Conservation (phyloP, 768 basidiomycete species). For the Podaxis sp. region DNA sequence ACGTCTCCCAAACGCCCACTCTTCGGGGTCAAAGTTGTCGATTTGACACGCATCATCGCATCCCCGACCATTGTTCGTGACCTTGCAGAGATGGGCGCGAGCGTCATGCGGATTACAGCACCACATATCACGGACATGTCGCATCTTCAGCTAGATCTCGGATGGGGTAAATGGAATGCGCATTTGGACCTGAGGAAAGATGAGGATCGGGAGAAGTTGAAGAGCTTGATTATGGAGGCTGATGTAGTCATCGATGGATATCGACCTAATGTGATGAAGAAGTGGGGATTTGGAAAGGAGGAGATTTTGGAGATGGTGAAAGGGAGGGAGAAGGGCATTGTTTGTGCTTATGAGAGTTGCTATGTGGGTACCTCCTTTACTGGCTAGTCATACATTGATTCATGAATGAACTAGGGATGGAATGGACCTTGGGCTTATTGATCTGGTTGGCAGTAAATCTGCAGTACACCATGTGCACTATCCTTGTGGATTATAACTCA, state of each 20-base stretch:
- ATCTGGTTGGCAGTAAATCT: slow-evolving; percentile 25
- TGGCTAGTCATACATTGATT: neutral
- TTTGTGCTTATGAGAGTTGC: slow-evolving; percentile 28
- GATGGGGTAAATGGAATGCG: slow-evolving; percentile 29
- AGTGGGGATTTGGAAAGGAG: slow-evolving; percentile 30
- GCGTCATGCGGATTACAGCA: slow-evolving; percentile 27
- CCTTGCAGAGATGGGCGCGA: slow-evolving; percentile 29
- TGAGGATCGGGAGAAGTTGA: slow-evolving; percentile 19
- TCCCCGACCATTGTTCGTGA: slow-evolving; percentile 23
- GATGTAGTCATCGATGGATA: slow-evolving; percentile 32
- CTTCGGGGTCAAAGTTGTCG: slow-evolving; percentile 26
- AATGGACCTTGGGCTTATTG: slow-evolving; percentile 25
- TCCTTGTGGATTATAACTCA: neutral
- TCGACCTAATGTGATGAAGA: slow-evolving; percentile 27
- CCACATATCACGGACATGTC: slow-evolving; percentile 25
- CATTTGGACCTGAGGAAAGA: slow-evolving; percentile 26
- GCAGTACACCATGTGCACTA: slow-evolving; percentile 17
- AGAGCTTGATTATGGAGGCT: slow-evolving; percentile 22
- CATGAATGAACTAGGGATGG: slow-evolving; percentile 20
- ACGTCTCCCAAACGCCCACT: slow-evolving; percentile 20
- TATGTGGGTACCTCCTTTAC: slow-evolving; percentile 18
- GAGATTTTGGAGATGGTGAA: slow-evolving; percentile 25
- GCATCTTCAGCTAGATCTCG: slow-evolving; percentile 22
- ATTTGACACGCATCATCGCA: slow-evolving; percentile 29
- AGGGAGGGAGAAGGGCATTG: slow-evolving; percentile 21